Evolutionary conservation across 495 filamentous ascomycete species (phyloP).

Genomic region (Pseudevernia furfuracea): DNA sequence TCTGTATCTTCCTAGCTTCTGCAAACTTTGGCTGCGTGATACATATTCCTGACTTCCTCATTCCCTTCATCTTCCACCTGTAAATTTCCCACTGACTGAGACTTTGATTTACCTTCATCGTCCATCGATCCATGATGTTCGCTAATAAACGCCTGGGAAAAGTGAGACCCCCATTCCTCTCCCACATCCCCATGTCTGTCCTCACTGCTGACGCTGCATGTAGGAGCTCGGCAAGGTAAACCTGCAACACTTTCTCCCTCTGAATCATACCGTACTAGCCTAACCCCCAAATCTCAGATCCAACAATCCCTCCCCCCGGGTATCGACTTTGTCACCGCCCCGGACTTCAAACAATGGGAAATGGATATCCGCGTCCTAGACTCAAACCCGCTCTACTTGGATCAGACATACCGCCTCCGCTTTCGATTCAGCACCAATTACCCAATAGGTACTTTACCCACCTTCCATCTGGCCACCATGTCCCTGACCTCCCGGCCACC

Average conservation of each 20-base stretch:
- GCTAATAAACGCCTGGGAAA: conserved; percentile 44
- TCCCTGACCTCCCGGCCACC: background rate
- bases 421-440: conserved; percentile 79
- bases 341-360: conserved; percentile 81
- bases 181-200: background rate
- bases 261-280: background rate
- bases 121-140: conserved; percentile 32
- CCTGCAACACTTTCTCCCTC: background rate
- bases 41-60: background rate
- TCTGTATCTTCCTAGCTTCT: background rate
- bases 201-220: background rate
- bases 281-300: conserved; percentile 31
- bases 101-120: background rate
- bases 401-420: conserved; percentile 75
- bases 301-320: conserved; percentile 52
- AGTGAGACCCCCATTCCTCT: conserved; percentile 26
- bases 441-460: conserved; percentile 69
- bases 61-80: background rate
- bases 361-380: conserved; percentile 91
- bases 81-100: background rate
- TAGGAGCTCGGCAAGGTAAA: conserved; percentile 23
- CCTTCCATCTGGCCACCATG: background rate
- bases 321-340: conserved; percentile 69
- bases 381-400: conserved; percentile 78
- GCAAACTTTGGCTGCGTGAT: background rate